Conservation (phyloP, 2,329 filamentous ascomycete genomes). For the Blumeriella jaapii region DNA sequence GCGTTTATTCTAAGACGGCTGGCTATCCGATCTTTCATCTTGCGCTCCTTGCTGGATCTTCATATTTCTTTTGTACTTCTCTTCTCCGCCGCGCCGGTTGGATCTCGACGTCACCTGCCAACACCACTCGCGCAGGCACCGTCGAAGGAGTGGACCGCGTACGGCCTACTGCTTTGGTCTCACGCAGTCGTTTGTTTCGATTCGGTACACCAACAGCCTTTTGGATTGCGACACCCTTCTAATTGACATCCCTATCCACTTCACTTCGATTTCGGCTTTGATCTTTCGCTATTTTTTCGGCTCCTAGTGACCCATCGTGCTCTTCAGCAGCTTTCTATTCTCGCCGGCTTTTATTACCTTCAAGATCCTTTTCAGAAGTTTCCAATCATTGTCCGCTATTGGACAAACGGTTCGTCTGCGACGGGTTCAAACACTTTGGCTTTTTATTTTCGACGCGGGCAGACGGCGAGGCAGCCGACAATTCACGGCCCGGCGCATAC, state of each 20-base stretch:
- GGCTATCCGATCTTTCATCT: background rate
- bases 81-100: conserved; percentile 6
- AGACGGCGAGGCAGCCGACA: conserved; percentile 4
- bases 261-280: conserved; percentile 13
- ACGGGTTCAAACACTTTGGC: background rate
- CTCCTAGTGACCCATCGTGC: conserved; percentile 24
- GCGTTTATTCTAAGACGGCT: background rate
- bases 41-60: conserved; percentile 1
- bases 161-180: conserved; percentile 2
- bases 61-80: conserved; percentile 1
- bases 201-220: conserved; percentile 4
- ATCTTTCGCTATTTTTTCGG: conserved; percentile 18
- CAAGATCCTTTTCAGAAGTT: conserved; percentile 3
- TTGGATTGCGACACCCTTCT: conserved; percentile 15
- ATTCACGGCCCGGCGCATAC: conserved; percentile 13
- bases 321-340: conserved; percentile 20
- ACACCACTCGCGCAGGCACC: conserved; percentile 8
- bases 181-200: too few relatives aligned
- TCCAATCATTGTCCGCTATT: conserved; percentile 3
- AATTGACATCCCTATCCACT: conserved; percentile 7
- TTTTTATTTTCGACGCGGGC: conserved; percentile 5
- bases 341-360: conserved; percentile 17
- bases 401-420: conserved; percentile 2
- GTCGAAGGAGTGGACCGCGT: conserved; percentile 5
- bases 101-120: conserved; percentile 10